These are phyloP conservation scores for Lasiodiplodia sp. DNA, from an alignment of 2,329 filamentous ascomycete species.

Conservation along the genomic window DNA sequence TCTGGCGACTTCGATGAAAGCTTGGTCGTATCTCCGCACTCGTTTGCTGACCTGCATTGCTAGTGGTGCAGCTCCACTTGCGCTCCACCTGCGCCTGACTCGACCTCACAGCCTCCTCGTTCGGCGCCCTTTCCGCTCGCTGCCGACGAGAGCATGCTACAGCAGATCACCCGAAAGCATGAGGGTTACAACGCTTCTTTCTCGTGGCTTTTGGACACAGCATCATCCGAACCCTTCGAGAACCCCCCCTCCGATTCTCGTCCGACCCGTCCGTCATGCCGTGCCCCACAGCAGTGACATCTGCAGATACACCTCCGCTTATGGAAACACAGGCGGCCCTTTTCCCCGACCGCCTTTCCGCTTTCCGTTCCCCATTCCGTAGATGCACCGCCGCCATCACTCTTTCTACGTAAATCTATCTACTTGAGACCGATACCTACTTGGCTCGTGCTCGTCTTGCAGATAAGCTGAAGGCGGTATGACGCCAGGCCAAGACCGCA, in stretches of 20 bases:
- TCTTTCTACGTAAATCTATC: background rate
- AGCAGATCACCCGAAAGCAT: background rate
- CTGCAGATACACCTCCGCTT: background rate
- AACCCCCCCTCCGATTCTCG: background rate
- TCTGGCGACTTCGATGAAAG: background rate
- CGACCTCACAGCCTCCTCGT: slow-evolving; percentile 3
- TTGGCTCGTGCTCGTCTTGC: slow-evolving; percentile 10
- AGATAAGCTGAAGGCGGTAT: background rate
- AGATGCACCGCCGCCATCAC: slow-evolving; percentile 1
- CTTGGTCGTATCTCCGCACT: slow-evolving; percentile 13
- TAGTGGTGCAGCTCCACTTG: background rate
- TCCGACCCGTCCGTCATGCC: background rate
- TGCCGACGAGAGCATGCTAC: background rate
- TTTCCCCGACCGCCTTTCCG: slow-evolving; percentile 7
- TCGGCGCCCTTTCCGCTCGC: background rate
- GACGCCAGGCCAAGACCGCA: slow-evolving; percentile 16
- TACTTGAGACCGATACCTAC: slow-evolving; percentile 5
- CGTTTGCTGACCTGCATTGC: slow-evolving; percentile 10
- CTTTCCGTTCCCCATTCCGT: background rate
- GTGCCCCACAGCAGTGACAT: slow-evolving; percentile 8
- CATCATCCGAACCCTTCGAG: background rate
- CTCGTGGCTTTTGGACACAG: slow-evolving; percentile 7
- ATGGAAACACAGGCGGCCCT: background rate
- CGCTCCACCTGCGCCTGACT: slow-evolving; percentile 17
- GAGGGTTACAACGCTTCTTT: background rate